Evolutionary conservation across 176 grass and related monocot species (phyloP).

Genomic region (Cenchrus fungigraminus): DNA sequence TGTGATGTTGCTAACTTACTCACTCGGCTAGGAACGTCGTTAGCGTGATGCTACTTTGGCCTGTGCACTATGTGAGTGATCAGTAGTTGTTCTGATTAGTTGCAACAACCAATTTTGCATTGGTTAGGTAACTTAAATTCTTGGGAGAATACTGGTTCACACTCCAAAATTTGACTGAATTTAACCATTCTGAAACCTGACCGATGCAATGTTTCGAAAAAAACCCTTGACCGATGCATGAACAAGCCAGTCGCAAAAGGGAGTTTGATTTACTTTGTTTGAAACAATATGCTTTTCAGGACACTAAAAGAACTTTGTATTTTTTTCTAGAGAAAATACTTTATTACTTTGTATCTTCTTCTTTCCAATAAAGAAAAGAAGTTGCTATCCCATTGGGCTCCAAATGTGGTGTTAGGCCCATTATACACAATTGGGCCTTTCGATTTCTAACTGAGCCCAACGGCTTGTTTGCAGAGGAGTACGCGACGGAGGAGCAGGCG

Average conservation of each 20-base stretch:
- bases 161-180: not conserved
- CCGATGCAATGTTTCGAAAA: no score
- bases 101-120: not conserved
- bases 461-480: constrained; percentile 69
- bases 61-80: not conserved
- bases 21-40: not conserved
- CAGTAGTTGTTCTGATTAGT: not conserved
- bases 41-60: not conserved
- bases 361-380: not conserved
- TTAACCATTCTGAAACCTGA: not conserved
- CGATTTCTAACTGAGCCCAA: constrained; percentile 12
- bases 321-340: not conserved
- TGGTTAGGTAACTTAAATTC: not conserved
- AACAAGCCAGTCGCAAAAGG: not conserved
- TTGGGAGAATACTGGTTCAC: not conserved
- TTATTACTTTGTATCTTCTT: not conserved
- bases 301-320: not conserved
- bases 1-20: not conserved
- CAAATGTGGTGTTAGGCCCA: not conserved
- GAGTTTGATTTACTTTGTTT: not conserved
- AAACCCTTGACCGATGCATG: not conserved
- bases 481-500: constrained; percentile 66
- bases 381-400: not conserved
- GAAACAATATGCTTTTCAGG: not conserved
- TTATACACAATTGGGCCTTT: not conserved